Conservation (phyloP, 2,329 filamentous ascomycete genomes). For the Lachnum nothofagi region DNA sequence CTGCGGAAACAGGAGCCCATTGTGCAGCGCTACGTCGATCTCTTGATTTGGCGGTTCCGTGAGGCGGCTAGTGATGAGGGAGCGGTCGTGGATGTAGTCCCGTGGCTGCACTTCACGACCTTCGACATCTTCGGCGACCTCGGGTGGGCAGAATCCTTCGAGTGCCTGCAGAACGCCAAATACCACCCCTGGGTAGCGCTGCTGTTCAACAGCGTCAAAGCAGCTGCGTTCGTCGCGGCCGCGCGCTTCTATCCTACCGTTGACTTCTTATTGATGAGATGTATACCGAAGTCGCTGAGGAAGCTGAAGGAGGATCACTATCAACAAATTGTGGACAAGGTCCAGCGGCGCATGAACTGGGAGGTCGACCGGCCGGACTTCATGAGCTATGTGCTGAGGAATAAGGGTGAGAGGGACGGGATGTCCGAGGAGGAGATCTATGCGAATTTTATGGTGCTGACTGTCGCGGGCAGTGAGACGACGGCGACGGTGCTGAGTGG, state of each 20-base stretch:
- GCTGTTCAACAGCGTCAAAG: constrained; percentile 2
- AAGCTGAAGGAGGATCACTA: constrained; percentile 1
- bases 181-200: constrained; percentile 25
- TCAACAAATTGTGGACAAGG: constrained; percentile 4
- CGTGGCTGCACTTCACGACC: constrained; percentile 34
- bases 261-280: constrained; percentile 1
- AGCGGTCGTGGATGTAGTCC: constrained; percentile 23
- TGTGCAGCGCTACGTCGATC: constrained; percentile 9
- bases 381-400: constrained; percentile 5
- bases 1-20: constrained; percentile 30
- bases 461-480: constrained; percentile 20
- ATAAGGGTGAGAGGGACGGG: constrained; percentile 22
- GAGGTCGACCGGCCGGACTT: constrained; percentile 3
- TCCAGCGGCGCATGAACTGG: constrained; percentile 1
- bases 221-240: not conserved
- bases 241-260: constrained; percentile 1
- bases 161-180: constrained; percentile 27
- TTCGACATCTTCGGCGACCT: constrained; percentile 41
- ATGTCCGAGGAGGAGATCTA: constrained; percentile 15
- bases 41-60: constrained; percentile 4
- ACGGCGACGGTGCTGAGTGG: constrained; percentile 18
- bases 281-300: not conserved
- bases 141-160: constrained; percentile 39
- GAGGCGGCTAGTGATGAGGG: not conserved
- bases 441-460: constrained; percentile 7